Conservation (phyloP, 1,139 yeast species). For the Scheffersomyces stambukii region DNA sequence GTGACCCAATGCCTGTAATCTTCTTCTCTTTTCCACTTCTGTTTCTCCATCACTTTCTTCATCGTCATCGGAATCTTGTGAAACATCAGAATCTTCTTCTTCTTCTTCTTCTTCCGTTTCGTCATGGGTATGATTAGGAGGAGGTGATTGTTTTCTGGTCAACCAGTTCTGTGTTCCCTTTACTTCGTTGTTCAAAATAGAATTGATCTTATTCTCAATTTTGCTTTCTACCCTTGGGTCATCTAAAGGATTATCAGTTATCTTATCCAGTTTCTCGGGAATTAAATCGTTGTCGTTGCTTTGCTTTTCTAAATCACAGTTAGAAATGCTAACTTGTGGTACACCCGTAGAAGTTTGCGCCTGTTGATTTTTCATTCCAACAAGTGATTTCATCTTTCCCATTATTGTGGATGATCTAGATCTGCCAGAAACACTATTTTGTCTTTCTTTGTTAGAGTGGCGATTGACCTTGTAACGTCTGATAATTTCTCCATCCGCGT, state of each 20-base stretch:
- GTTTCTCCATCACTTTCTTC: slow-evolving; percentile 46
- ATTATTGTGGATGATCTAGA: slow-evolving; percentile 33
- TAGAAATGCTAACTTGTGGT: slow-evolving; percentile 6
- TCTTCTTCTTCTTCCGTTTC: slow-evolving; percentile 5
- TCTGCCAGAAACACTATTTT: slow-evolving; percentile 9
- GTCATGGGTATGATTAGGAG: slow-evolving; percentile 10
- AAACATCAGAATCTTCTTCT: slow-evolving; percentile 6
- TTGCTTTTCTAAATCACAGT: slow-evolving; percentile 11
- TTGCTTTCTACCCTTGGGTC: slow-evolving; percentile 18
- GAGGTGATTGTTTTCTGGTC: slow-evolving; percentile 8
- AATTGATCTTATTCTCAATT: slow-evolving; percentile 25
- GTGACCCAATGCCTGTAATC: slow-evolving; percentile 77
- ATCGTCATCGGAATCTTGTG: slow-evolving; percentile 6
- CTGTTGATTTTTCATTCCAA: slow-evolving; percentile 37
- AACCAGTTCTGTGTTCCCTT: no score
- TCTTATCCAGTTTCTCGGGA: no score
- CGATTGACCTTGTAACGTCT: slow-evolving; percentile 74
- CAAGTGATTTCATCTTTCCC: slow-evolving; percentile 45
- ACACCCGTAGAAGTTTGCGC: slow-evolving; percentile 4
- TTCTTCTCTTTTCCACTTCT: slow-evolving; percentile 65
- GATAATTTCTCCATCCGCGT: slow-evolving; percentile 86
- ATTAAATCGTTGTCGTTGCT: slow-evolving; percentile 5
- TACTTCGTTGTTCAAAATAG: slow-evolving; percentile 13
- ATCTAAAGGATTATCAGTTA: slow-evolving; percentile 12
- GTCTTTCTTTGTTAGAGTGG: slow-evolving; percentile 21